Conservation (phyloP, 768 basidiomycete species). For the Cantharellus cinnabarinus region DNA sequence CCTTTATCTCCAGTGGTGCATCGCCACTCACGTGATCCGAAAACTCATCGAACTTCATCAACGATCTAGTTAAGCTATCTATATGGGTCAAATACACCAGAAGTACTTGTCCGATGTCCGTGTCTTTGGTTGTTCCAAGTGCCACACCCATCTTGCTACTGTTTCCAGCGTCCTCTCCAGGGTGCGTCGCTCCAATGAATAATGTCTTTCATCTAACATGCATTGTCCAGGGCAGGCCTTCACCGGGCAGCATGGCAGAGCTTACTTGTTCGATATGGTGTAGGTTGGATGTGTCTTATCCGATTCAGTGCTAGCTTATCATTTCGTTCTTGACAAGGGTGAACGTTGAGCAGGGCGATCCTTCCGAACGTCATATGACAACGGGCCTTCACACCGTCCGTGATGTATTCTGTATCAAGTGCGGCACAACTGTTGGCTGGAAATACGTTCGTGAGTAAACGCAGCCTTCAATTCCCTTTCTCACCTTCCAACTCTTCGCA, state of each 20-base stretch:
- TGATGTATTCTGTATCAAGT: conserved; percentile 88
- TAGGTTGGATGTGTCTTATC: conserved; percentile 24
- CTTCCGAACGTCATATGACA: conserved; percentile 86
- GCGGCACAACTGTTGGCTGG: conserved; percentile 76
- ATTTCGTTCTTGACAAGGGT: conserved; percentile 31
- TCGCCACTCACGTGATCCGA: not conserved
- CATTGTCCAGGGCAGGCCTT: conserved; percentile 42
- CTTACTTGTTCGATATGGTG: conserved; percentile 89
- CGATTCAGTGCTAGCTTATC: not conserved
- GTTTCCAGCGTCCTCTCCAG: conserved; percentile 81
- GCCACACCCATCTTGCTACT: conserved; percentile 80
- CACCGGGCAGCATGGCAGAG: conserved; percentile 89
- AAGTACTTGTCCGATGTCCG: conserved; percentile 68
- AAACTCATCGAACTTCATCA: not conserved
- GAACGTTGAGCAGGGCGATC: conserved; percentile 77
- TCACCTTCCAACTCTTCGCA: conserved; percentile 16
- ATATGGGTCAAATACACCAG: conserved; percentile 80
- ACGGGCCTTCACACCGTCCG: conserved; percentile 92
- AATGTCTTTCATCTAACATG: not conserved
- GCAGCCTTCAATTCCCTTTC: conserved; percentile 5
- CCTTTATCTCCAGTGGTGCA: too few relatives aligned
- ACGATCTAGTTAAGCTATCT: not conserved
- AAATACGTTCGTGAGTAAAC: conserved; percentile 61
- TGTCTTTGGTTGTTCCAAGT: conserved; percentile 72
- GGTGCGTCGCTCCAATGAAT: conserved; percentile 25